Evolutionary conservation across 2,329 filamentous ascomycete species (phyloP), one percentile per base, ranked within the genome.

Genomic region (Xylariaceae sp.): DNA sequence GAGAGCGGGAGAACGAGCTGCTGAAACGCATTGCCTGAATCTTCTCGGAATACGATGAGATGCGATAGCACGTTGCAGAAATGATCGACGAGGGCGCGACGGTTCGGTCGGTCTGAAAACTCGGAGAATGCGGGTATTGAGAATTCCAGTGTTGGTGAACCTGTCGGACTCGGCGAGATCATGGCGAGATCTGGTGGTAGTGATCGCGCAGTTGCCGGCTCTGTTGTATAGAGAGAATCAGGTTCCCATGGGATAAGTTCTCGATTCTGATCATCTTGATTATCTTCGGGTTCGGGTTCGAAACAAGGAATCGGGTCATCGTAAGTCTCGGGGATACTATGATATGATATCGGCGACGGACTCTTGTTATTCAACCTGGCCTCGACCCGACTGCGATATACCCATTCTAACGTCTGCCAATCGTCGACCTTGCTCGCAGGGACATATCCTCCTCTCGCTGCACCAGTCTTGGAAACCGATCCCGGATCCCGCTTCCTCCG

Each of bases 41-140:
- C 83, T 68, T 87, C 84, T 37, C 83, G 78, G 64, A 87, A 82
- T 17, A 87, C 84, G 49, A 87, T 85, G n/a, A 86, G 75, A 69
- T 86, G 84, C 0, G 83, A 86, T 17, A 87, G 70, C 10, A 85
- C 80, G 63, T 84, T 85, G 74, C 82, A 84, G 65, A 87, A 87
- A 71, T 87, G 83, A 62, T 84, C 81, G 10, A 87, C 76, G 23
- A 87, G 73, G 1, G 77, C 78, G 8, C 84, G 78, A 4, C 83
- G 78, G 64, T 82, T 82, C 30, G 76, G 77, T 11, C 76, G 78
- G 9, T 77, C 75, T 1, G 82, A 81, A 66, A 86, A 86, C 59
- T 87, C 83, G 51, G 77, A 75, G 66, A 84, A 86, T 1, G 74
- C 73, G 0, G 83, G 83, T 7, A 77, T 68, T 59, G 73, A 74